A percentile compares a stretch with the other conserved stretches of the same genome.
These are phyloP conservation scores for Alternaria metachromatica DNA, from an alignment of 2,329 filamentous ascomycete species.

Conservation along the genomic window DNA sequence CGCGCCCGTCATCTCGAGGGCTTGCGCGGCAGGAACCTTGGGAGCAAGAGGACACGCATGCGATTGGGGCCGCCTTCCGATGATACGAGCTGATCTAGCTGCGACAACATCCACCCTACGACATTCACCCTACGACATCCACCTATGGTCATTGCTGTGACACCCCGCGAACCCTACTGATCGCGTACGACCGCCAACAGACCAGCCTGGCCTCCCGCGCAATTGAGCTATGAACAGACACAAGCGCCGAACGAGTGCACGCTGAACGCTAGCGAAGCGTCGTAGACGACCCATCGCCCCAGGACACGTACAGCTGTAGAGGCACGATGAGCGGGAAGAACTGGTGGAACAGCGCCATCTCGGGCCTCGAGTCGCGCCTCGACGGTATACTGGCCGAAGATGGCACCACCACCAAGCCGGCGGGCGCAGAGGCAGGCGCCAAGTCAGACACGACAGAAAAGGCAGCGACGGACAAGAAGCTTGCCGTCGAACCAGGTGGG, in stretches of 20 bases:
- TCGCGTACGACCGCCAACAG: conserved; percentile 29
- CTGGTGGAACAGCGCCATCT: conserved; percentile 75
- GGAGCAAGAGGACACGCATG: conserved; percentile 24
- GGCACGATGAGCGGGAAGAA: conserved; percentile 37
- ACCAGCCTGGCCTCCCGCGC: conserved; percentile 39
- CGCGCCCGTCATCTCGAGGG: conserved; percentile 16
- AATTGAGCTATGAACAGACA: conserved; percentile 39
- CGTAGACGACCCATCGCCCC: background rate
- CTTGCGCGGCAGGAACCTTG: conserved; percentile 16
- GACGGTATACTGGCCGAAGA: conserved; percentile 90
- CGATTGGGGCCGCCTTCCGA: background rate
- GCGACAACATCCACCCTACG: background rate
- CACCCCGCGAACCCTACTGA: conserved; percentile 29
- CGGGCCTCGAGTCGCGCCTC: conserved; percentile 89
- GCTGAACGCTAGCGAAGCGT: conserved; percentile 37
- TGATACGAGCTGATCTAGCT: background rate
- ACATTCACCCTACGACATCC: background rate
- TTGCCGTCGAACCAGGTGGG: conserved; percentile 44
- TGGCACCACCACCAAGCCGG: conserved; percentile 60
- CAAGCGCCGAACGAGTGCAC: conserved; percentile 34
- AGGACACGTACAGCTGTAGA: conserved; percentile 3
- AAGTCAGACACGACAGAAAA: conserved; percentile 41
- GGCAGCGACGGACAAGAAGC: conserved; percentile 34
- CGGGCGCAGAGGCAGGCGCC: conserved; percentile 47
- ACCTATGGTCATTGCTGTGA: background rate